Conservation (phyloP, 306 rosid genomes). For the Cucurbita pepo region DNA sequence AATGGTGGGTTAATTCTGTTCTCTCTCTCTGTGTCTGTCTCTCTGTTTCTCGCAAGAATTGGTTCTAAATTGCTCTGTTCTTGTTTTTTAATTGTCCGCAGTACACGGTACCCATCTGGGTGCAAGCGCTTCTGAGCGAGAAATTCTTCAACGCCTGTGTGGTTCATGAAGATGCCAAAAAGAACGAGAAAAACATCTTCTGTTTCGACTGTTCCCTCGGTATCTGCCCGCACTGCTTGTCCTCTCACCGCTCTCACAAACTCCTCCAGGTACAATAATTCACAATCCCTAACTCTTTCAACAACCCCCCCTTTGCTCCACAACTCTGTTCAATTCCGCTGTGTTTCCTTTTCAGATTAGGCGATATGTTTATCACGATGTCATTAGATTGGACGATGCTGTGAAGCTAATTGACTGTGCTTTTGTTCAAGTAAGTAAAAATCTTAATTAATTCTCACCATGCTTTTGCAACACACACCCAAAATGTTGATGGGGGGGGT, state of each 20-base stretch:
- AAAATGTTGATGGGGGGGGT: background rate
- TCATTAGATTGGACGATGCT: constrained; percentile 64
- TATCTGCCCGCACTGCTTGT: constrained; percentile 76
- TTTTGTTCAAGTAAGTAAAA: constrained; percentile 54
- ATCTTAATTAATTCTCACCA: too few species aligned
- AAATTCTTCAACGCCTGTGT: constrained; percentile 92
- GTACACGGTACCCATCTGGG: constrained; percentile 54
- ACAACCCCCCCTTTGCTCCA: background rate
- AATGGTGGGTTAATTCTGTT: constrained; percentile 26
- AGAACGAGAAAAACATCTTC: constrained; percentile 79
- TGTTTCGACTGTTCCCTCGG: constrained; percentile 85
- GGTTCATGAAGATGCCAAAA: constrained; percentile 65
- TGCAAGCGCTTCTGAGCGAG: constrained; percentile 47
- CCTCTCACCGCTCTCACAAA: constrained; percentile 63
- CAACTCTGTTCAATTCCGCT: too few species aligned
- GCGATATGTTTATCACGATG: constrained; percentile 75
- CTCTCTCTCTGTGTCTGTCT: too few species aligned
- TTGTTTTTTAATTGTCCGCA: background rate
- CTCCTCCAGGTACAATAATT: constrained; percentile 46
- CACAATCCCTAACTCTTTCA: too few species aligned
- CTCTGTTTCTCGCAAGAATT: background rate
- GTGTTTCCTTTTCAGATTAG: constrained; percentile 37
- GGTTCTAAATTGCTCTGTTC: background rate
- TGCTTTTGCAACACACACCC: too few species aligned
- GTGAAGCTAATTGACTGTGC: constrained; percentile 60